These are phyloP conservation scores for Penicillium egyptiacum DNA, from an alignment of 495 filamentous ascomycete genomes.

Conservation along the genomic window DNA sequence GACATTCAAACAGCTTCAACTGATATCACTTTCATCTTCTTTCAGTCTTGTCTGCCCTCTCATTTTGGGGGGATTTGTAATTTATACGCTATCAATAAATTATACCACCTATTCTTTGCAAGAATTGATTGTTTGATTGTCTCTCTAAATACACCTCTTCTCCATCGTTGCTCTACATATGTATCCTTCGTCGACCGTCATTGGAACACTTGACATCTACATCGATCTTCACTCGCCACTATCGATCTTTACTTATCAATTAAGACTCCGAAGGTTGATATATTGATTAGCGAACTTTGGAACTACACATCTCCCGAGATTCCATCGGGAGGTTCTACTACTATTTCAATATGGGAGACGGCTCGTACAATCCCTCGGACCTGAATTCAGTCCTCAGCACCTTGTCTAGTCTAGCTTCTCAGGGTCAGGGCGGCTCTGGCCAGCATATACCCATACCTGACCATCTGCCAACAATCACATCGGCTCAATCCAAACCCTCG, in stretches of 20 bases:
- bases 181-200: background rate
- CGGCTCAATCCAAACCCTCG: conserved; percentile 3
- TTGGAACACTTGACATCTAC: conserved; percentile 3
- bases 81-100: background rate
- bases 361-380: conserved; percentile 44
- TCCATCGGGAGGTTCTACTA: background rate
- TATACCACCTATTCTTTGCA: background rate
- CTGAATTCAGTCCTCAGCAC: conserved; percentile 56
- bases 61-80: background rate
- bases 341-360: conserved; percentile 30
- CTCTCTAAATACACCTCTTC: background rate
- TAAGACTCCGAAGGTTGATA: background rate
- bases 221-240: background rate
- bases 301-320: background rate
- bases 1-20: conserved; percentile 22
- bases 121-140: background rate
- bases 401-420: conserved; percentile 36
- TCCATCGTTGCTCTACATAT: background rate
- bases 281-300: background rate
- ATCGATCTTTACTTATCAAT: background rate
- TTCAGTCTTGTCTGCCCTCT: background rate
- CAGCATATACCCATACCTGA: conserved; percentile 5
- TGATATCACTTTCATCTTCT: background rate
- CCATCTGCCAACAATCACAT: conserved; percentile 3
- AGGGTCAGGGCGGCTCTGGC: conserved; percentile 11